Percentiles rank a stretch among this genome's conserved stretches.
Conservation (phyloP, 2,329 filamentous ascomycete genomes). For the Grosmannia huntii region DNA sequence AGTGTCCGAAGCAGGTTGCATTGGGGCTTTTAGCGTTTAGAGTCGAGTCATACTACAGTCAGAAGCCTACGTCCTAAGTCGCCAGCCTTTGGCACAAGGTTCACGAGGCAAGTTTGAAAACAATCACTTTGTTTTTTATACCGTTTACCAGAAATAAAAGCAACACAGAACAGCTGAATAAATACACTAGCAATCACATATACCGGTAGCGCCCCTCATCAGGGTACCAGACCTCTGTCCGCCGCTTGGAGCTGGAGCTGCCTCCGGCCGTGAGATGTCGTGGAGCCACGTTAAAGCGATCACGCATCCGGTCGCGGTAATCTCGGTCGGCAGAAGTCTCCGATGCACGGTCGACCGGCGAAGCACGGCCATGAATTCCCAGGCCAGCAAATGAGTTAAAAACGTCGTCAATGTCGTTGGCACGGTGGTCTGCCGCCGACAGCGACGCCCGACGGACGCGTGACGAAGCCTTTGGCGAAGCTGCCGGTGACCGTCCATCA, state of each 20-base stretch:
- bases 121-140: background rate
- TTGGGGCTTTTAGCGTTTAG: background rate
- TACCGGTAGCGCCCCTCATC: conserved; percentile 10
- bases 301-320: conserved; percentile 12
- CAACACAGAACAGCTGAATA: background rate
- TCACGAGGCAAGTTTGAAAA: background rate
- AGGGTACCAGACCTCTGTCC: conserved; percentile 15
- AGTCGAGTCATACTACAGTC: background rate
- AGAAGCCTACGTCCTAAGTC: background rate
- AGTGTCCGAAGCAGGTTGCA: background rate
- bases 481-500: background rate
- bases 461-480: background rate
- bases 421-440: background rate
- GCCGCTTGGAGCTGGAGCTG: conserved; percentile 11
- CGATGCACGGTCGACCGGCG: background rate
- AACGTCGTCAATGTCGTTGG: conserved; percentile 3
- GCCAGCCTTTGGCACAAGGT: background rate
- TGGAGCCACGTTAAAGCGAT: conserved; percentile 13
- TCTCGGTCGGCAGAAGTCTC: conserved; percentile 5
- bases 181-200: conserved; percentile 1
- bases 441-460: background rate
- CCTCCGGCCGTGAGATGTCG: conserved; percentile 11
- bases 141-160: background rate
- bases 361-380: conserved; percentile 1
- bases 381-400: conserved; percentile 5